These are phyloP conservation scores for Syncephalastrum sp. DNA, from an alignment of 371 early-diverging fungal species.

Conservation along the genomic window DNA sequence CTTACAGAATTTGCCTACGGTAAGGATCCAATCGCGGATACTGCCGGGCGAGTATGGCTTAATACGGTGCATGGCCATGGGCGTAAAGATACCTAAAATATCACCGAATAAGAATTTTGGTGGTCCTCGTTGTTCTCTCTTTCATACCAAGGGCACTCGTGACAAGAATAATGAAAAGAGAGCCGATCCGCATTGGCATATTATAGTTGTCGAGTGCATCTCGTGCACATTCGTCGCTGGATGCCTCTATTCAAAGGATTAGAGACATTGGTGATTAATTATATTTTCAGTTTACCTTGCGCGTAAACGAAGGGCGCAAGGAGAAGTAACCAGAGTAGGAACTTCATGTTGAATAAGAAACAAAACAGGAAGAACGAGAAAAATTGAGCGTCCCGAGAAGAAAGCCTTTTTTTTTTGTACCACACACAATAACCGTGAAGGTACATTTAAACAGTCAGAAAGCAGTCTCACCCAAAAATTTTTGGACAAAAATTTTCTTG, in stretches of 20 bases:
- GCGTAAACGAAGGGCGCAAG: neutral
- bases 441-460: too few relatives aligned
- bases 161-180: constrained; percentile 23
- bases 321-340: neutral
- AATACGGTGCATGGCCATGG: constrained; percentile 34
- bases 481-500: too few relatives aligned
- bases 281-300: neutral
- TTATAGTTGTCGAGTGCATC: constrained; percentile 18
- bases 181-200: constrained; percentile 20
- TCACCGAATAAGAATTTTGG: neutral
- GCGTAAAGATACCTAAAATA: constrained; percentile 29
- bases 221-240: constrained; percentile 6
- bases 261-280: neutral
- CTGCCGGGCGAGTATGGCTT: constrained; percentile 24
- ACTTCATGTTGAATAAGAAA: constrained; percentile 3
- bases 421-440: too few relatives aligned
- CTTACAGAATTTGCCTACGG: constrained; percentile 49
- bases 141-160: constrained; percentile 22
- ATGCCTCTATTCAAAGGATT: neutral
- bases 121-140: neutral
- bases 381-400: neutral
- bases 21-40: constrained; percentile 34
- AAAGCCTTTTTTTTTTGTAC: too few relatives aligned
- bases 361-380: neutral
- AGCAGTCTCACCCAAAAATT: too few relatives aligned